Base-by-base conservation (phyloP, 345 rosid genomes). In the Nephelium lappaceum region DNA sequence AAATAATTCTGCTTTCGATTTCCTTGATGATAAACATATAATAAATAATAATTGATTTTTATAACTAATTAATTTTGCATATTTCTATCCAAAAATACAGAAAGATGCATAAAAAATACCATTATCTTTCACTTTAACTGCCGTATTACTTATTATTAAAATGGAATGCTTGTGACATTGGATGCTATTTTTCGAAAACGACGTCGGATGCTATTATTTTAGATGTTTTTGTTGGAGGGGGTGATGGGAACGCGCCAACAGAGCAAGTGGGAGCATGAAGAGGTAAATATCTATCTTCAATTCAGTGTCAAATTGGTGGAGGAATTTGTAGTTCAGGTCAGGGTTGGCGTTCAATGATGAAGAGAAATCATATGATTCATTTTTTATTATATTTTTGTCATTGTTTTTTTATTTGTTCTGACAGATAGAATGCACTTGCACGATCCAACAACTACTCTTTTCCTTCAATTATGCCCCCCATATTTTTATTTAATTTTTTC, bases 391-490 rank as follows among this genome's bases (percentile, higher is more conserved):
- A 36, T 19, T 31, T 42, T 73, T 23, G 9, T 66, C 10, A 62
- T 38, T 18, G 3, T 68, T 19, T 62, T 19, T 41, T 18, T 18
- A 67, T 6, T 21, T 24, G 47, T 5, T 8, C 53, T 43, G 62
- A 66, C 43, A n/a, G 69, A 58, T 23, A 16, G 65, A 38, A 18
- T 71, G 67, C 43, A 57, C 51, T 45, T 24, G 45, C 83, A 71
- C 64, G 3, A 12, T n/a, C 68, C 45, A 27, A 25, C 45, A 27
- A 25, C 75, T 42, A 55, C 73, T 25, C 79, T 27, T 11, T 16
- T 51, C 58, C 58, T 42, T 42, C 79, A 62, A 80, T 70, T 41
- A 39, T 69, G 39, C 39, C 41, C 60, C 78, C 39, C 47, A 4
- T 25, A 31, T 62, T 41, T 69, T n/a, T 53, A 53, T 53, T 53